A percentile compares a stretch with the other conserved stretches of the same genome.
phyloP scores from a whole-genome alignment of 83 land plant species.

The Picea mariana region DNA sequence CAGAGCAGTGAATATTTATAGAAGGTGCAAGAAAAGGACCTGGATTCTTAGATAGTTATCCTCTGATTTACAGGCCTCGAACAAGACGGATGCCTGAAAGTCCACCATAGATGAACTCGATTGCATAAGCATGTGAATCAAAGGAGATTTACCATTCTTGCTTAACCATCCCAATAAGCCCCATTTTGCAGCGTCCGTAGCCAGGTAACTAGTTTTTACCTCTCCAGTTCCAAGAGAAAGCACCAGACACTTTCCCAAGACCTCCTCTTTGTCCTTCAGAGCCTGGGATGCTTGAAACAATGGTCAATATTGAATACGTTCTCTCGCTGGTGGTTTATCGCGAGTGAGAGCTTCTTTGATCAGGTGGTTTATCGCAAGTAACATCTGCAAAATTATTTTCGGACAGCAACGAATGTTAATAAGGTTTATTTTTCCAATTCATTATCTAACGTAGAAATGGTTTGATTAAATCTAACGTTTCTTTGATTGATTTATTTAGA shows the following conservation, averaged over 20 bases:
- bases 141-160: constrained; percentile 8
- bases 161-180: constrained; percentile 25
- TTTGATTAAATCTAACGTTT: too few relatives aligned
- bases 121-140: constrained; percentile 19
- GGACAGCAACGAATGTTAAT: too few relatives aligned
- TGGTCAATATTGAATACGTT: too few relatives aligned
- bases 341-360: too few relatives aligned
- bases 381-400: too few relatives aligned
- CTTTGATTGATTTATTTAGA: too few relatives aligned
- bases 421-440: too few relatives aligned
- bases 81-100: constrained; percentile 9
- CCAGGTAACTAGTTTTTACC: constrained; percentile 17
- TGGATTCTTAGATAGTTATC: constrained; percentile 27
- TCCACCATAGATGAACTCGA: constrained; percentile 36
- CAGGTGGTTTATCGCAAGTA: too few relatives aligned
- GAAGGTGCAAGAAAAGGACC: not conserved
- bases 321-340: too few relatives aligned
- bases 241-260: constrained; percentile 16
- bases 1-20: too few relatives aligned
- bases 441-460: too few relatives aligned
- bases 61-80: constrained; percentile 17
- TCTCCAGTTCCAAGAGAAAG: constrained; percentile 28
- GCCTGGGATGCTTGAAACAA: too few relatives aligned
- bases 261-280: not conserved
- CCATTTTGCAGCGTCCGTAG: constrained; percentile 30